phyloP scores from a whole-genome alignment of 371 early-diverging fungal genomes.

The Mucor mucedo region DNA sequence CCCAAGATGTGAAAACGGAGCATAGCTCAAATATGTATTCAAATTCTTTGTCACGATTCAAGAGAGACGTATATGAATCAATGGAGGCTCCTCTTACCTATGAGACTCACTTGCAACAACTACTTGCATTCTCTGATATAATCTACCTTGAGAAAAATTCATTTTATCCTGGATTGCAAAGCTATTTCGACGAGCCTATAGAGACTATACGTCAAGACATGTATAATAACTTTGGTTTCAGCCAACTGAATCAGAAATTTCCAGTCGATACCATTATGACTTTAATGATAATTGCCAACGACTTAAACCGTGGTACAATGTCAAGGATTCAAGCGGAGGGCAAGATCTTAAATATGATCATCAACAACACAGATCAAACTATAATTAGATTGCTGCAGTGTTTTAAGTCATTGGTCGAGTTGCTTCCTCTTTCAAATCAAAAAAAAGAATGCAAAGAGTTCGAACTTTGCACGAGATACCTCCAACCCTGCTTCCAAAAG shows the following conservation, averaged over 20 bases:
- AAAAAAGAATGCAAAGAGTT: constrained; percentile 15
- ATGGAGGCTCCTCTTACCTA: constrained; percentile 17
- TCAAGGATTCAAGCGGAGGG: constrained; percentile 13
- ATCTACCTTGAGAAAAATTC: constrained; percentile 10
- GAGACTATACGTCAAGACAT: constrained; percentile 12
- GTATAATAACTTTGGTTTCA: constrained; percentile 15
- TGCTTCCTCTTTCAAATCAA: constrained; percentile 12
- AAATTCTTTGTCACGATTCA: constrained; percentile 21
- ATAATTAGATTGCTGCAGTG: constrained; percentile 10
- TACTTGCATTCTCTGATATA: constrained; percentile 15
- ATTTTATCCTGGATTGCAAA: constrained; percentile 13
- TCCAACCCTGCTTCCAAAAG: constrained; percentile 13
- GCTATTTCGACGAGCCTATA: constrained; percentile 15
- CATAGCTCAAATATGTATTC: constrained; percentile 11
- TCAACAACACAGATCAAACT: constrained; percentile 10
- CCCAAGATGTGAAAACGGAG: constrained; percentile 7
- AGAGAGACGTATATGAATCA: constrained; percentile 18
- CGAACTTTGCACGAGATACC: constrained; percentile 13
- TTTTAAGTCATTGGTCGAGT: constrained; percentile 8
- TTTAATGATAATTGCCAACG: constrained; percentile 4
- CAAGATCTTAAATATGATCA: constrained; percentile 7
- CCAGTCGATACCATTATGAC: neutral
- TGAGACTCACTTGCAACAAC: constrained; percentile 17
- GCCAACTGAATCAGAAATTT: constrained; percentile 9
- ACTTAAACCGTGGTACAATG: constrained; percentile 5